Evolutionary conservation across 805 yeast species (phyloP), one percentile per base, ranked within the genome.

Genomic region (Candida maesae): DNA sequence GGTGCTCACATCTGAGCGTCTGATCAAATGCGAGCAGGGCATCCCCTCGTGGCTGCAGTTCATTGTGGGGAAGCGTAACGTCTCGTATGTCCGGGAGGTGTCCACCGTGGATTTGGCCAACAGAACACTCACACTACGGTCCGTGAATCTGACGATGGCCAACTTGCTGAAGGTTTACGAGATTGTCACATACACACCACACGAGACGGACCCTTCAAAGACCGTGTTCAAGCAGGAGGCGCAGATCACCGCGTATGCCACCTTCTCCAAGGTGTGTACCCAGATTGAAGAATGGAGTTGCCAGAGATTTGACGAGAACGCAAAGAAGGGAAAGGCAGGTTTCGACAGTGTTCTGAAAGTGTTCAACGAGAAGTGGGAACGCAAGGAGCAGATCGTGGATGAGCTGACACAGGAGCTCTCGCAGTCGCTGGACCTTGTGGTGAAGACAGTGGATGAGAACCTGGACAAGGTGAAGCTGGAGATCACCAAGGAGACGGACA

Each of bases 261-360:
- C 83, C 3, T 73, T 88, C 64, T 64, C 71, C 40, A 73, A 77
- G 44, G 63, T 93, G 5, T 84, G 95, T 60, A 84, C 79, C 57
- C 81, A 84, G 61, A 70, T 91, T 46, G 99, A 91, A 62, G 95
- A 88, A 36, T 91, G 96, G 95, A 78, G 90, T 0, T 83, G 87
- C 6, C 86, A 85, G 56, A 70, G 97, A 59, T 93, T 91, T 63
- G 78, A 81, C 33, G 93, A 86, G 59, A 91, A 91, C 61, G 96
- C 98, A 13, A 65, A 64, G 40, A 76, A 76, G 52, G 99, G 99
- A 23, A 83, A 80, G 51, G 51, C 64, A 23, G 99, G 96, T 0
- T 90, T 91, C 52, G 98, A 93, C 47, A 61, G 76, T 3, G 97
- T 93, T 3, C 68, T 91, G 41, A 60, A 75, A 42, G 58, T 70